A percentile compares a stretch with the other conserved stretches of the same genome.
These are phyloP conservation scores for Pluteus cervinus DNA, from an alignment of 768 basidiomycete species.

Conservation along the genomic window DNA sequence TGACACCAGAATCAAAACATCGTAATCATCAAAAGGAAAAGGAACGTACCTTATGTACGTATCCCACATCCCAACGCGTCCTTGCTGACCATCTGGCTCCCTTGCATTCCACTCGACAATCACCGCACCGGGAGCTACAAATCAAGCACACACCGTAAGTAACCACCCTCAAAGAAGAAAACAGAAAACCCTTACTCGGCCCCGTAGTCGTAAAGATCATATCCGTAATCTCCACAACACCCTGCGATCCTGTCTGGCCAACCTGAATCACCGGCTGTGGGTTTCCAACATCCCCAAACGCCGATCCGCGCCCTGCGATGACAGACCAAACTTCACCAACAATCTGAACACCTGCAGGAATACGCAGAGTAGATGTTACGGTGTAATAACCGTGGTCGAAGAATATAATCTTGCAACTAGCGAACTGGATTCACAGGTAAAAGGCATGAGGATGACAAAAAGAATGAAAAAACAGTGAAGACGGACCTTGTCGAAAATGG, in stretches of 20 bases:
- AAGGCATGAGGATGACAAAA: neutral
- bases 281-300: slow-evolving; percentile 37
- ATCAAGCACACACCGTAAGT: neutral
- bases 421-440: slow-evolving; percentile 50
- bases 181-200: slow-evolving; percentile 38
- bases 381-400: slow-evolving; percentile 67
- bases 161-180: slow-evolving; percentile 1
- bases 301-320: slow-evolving; percentile 42
- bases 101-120: slow-evolving; percentile 65
- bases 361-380: slow-evolving; percentile 47
- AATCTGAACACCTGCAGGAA: slow-evolving; percentile 52
- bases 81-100: slow-evolving; percentile 45
- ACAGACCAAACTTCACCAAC: slow-evolving; percentile 61
- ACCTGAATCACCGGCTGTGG: slow-evolving; percentile 45
- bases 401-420: slow-evolving; percentile 76
- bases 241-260: slow-evolving; percentile 44
- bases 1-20: too few species aligned
- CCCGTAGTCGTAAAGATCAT: slow-evolving; percentile 58
- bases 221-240: slow-evolving; percentile 56
- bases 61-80: slow-evolving; percentile 54
- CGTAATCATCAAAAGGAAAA: too few species aligned
- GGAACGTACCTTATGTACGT: slow-evolving; percentile 50
- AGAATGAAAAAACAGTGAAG: neutral
- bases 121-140: slow-evolving; percentile 48
- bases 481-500: slow-evolving; percentile 51